These are phyloP conservation scores for Chenopodium berlandieri DNA, from an alignment of 148 eudicot species.

Conservation along the genomic window DNA sequence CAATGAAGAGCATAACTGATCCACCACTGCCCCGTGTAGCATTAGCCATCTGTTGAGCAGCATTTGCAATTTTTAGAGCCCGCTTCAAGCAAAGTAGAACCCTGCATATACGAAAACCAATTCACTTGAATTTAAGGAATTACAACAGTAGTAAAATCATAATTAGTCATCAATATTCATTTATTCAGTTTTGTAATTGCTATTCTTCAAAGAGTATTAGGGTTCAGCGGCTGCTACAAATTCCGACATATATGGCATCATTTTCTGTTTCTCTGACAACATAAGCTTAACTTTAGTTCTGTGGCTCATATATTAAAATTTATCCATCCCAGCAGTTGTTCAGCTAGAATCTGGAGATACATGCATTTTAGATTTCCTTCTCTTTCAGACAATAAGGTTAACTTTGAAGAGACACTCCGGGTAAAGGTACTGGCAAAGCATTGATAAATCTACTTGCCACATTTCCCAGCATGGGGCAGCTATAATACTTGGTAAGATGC, in stretches of 20 bases:
- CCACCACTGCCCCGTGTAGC: constrained; percentile 90
- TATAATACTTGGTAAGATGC: not conserved
- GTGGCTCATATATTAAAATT: not conserved
- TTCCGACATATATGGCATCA: not conserved
- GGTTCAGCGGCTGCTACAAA: not conserved
- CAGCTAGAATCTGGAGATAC: not conserved
- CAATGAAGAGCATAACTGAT: constrained; percentile 80
- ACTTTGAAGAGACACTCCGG: not conserved
- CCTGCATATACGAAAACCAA: constrained; percentile 37
- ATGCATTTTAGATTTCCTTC: not conserved
- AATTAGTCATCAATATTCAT: not conserved
- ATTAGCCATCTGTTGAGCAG: constrained; percentile 93
- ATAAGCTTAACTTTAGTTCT: not conserved
- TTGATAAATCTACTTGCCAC: not conserved
- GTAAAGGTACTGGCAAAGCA: not conserved
- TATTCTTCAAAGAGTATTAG: not conserved
- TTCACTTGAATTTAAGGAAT: not conserved
- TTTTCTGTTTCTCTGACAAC: not conserved
- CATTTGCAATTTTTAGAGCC: constrained; percentile 90
- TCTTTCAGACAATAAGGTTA: not conserved
- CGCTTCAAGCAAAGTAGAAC: constrained; percentile 96
- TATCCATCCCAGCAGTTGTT: not conserved
- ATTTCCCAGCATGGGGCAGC: not conserved
- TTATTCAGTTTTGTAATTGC: not conserved
- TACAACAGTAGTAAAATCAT: not conserved